phyloP scores from a whole-genome alignment of 2,329 filamentous ascomycete species.

The Colletotrichum sp. region DNA sequence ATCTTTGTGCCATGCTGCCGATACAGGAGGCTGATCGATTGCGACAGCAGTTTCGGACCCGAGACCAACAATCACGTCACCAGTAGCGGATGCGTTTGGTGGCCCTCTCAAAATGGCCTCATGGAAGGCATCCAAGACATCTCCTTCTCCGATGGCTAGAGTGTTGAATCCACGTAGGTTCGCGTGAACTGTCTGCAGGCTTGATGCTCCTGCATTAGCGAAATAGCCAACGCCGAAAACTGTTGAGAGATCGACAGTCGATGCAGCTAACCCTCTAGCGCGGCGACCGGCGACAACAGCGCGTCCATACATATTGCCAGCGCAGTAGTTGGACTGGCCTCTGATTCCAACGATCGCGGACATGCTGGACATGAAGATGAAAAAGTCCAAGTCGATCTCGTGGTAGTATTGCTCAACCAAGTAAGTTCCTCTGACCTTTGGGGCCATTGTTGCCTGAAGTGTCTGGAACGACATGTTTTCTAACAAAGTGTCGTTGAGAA shows the following conservation, averaged over 20 bases:
- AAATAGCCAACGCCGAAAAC: constrained; percentile 48
- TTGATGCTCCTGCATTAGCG: neutral
- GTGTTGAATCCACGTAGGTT: neutral
- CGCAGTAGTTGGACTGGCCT: constrained; percentile 49
- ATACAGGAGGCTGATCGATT: neutral
- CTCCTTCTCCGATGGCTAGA: neutral
- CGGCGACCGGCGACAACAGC: constrained; percentile 38
- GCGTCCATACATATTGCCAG: constrained; percentile 48
- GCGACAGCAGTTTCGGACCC: neutral
- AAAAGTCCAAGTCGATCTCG: constrained; percentile 36
- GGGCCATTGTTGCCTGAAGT: constrained; percentile 35
- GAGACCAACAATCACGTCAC: neutral
- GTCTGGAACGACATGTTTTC: constrained; percentile 28
- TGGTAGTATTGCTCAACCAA: constrained; percentile 34
- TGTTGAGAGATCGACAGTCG: constrained; percentile 39
- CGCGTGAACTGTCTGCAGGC: neutral
- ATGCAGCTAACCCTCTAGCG: constrained; percentile 38
- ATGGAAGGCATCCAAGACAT: neutral
- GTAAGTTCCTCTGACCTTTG: constrained; percentile 37
- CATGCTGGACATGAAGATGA: constrained; percentile 38
- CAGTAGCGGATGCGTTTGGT: neutral
- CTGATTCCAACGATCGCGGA: constrained; percentile 30
- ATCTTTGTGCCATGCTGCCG: neutral
- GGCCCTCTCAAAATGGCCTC: neutral
- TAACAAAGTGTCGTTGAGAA: constrained; percentile 41